phyloP scores from a whole-genome alignment of 2,329 filamentous ascomycete species.

The Macrophomina phaseolina region DNA sequence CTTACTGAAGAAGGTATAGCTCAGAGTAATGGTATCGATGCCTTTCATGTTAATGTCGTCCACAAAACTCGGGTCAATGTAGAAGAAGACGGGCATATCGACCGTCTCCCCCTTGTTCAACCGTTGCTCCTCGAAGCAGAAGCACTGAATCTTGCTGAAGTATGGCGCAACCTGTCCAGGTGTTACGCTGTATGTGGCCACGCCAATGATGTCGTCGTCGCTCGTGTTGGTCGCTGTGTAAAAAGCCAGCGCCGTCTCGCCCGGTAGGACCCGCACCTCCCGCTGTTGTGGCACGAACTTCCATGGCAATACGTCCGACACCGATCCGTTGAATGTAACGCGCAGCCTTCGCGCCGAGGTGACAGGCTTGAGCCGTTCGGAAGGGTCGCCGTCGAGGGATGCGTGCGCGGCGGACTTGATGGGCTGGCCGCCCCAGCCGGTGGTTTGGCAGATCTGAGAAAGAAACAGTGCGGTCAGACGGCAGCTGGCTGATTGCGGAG shows the following conservation, averaged over 20 bases:
- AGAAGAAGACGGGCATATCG: conserved; percentile 99
- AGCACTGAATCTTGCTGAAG: conserved; percentile 99
- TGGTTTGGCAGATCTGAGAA: conserved; percentile 77
- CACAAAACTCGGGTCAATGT: conserved; percentile 93
- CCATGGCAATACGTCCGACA: conserved; percentile 95
- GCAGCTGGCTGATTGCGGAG: background rate
- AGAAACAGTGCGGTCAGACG: background rate
- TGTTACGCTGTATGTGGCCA: conserved; percentile 96
- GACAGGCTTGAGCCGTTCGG: conserved; percentile 79
- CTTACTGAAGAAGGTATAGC: conserved; percentile 98
- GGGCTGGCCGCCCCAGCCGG: conserved; percentile 91
- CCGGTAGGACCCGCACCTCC: conserved; percentile 91
- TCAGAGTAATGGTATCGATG: conserved; percentile 93
- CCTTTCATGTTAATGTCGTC: conserved; percentile 92
- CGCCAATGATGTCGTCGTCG: conserved; percentile 92
- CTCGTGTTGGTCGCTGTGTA: conserved; percentile 95
- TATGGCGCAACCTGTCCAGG: conserved; percentile 95
- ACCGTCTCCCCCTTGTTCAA: conserved; percentile 95
- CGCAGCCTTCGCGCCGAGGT: conserved; percentile 82
- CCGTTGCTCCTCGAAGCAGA: conserved; percentile 96
- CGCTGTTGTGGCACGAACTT: conserved; percentile 97
- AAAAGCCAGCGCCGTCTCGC: conserved; percentile 95
- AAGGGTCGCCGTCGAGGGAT: conserved; percentile 63
- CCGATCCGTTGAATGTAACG: conserved; percentile 94
- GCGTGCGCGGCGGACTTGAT: conserved; percentile 77